A percentile compares a stretch with the other conserved stretches of the same genome.
Evolutionary conservation across 2,329 filamentous ascomycete species (phyloP).

Genomic region (Microcyclosporella mali): DNA sequence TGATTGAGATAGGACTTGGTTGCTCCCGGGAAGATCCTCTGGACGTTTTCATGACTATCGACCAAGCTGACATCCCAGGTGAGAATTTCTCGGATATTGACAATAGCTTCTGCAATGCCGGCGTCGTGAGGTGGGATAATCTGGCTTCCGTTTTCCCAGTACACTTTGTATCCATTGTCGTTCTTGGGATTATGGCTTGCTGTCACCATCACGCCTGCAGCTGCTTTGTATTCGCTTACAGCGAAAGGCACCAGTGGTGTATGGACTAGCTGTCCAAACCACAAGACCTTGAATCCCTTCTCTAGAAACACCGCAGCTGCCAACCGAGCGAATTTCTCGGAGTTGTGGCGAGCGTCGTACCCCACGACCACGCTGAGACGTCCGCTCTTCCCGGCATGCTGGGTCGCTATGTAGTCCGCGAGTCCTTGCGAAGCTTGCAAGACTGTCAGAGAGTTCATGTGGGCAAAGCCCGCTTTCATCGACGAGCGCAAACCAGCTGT

Average conservation of each 20-base stretch:
- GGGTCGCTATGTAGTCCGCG: constrained; percentile 51
- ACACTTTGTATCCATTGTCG: constrained; percentile 64
- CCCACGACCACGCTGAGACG: constrained; percentile 53
- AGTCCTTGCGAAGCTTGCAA: constrained; percentile 58
- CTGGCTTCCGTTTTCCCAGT: constrained; percentile 59
- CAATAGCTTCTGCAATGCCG: constrained; percentile 53
- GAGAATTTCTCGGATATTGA: constrained; percentile 48
- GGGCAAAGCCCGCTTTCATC: constrained; percentile 59
- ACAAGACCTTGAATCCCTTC: constrained; percentile 54
- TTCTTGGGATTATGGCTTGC: constrained; percentile 59
- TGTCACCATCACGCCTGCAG: constrained; percentile 60
- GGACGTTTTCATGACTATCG: constrained; percentile 37
- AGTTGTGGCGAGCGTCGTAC: constrained; percentile 58
- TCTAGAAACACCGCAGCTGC: constrained; percentile 55
- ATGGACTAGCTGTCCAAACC: constrained; percentile 51
- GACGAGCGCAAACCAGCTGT: constrained; percentile 57
- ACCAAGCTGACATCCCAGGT: constrained; percentile 43
- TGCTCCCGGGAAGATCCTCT: constrained; percentile 38
- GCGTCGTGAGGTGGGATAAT: constrained; percentile 58
- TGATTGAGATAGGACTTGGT: constrained; percentile 40
- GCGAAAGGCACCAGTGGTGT: constrained; percentile 60
- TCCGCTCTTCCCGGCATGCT: constrained; percentile 25
- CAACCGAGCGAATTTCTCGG: constrained; percentile 54
- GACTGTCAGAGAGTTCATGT: constrained; percentile 35
- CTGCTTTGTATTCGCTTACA: constrained; percentile 48